Evolutionary conservation across 2,329 filamentous ascomycete species (phyloP).

Genomic region (Arthrobotrys conoides): DNA sequence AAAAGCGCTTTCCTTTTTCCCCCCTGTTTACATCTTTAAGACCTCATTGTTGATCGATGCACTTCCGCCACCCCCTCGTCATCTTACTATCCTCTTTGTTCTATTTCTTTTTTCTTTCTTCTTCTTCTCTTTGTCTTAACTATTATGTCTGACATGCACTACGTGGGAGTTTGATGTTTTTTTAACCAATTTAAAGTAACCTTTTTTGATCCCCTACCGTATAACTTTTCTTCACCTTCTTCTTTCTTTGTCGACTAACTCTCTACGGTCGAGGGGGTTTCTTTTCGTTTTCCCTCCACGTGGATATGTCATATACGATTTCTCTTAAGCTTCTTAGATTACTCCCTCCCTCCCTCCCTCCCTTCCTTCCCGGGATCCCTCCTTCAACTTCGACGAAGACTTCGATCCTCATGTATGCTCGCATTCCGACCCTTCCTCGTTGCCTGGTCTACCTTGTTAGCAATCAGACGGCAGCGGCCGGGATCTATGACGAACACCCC

Average conservation of each 20-base stretch:
- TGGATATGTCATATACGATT: constrained; percentile 17
- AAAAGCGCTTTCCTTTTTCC: constrained; percentile 33
- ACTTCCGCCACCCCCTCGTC: background rate
- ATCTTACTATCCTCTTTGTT: background rate
- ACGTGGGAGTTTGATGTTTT: constrained; percentile 48
- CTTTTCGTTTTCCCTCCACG: background rate
- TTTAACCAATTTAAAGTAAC: constrained; percentile 7
- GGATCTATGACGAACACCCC: constrained; percentile 2
- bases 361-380: no score
- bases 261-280: no score
- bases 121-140: background rate
- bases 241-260: background rate
- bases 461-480: background rate
- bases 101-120: background rate
- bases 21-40: constrained; percentile 8
- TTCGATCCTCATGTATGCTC: constrained; percentile 7
- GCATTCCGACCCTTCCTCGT: background rate
- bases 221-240: no score
- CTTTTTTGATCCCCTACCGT: background rate
- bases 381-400: background rate
- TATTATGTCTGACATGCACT: constrained; percentile 36
- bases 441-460: background rate
- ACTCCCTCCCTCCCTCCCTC: background rate
- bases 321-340: constrained; percentile 11
- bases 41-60: constrained; percentile 53